Evolutionary conservation across 2,329 filamentous ascomycete species (phyloP).

Genomic region (Pseudogymnoascus verrucosus): DNA sequence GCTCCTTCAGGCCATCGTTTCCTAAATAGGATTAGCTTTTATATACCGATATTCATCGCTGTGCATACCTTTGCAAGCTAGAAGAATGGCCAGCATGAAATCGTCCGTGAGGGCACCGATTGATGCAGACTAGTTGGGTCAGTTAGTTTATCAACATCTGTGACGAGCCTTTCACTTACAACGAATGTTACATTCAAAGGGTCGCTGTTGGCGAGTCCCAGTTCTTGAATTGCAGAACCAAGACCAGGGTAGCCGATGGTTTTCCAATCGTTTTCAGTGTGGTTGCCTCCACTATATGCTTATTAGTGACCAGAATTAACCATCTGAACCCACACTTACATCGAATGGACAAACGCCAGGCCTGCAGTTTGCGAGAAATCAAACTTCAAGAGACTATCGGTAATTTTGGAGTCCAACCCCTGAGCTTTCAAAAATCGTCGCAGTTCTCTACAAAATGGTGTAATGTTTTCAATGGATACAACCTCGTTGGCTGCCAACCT

Average conservation of each 20-base stretch:
- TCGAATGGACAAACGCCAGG: conserved; percentile 77
- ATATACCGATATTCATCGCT: neutral
- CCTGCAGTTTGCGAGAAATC: conserved; percentile 68
- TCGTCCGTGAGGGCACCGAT: conserved; percentile 66
- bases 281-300: conserved; percentile 44
- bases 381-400: conserved; percentile 64
- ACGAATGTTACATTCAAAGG: conserved; percentile 65
- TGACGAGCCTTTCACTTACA: conserved; percentile 34
- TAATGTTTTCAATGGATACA: conserved; percentile 24
- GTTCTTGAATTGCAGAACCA: conserved; percentile 52
- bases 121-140: conserved; percentile 58
- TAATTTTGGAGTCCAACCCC: conserved; percentile 54
- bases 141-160: neutral
- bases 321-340: conserved; percentile 45
- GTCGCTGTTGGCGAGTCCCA: conserved; percentile 50
- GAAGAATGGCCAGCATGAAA: conserved; percentile 53
- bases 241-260: conserved; percentile 68
- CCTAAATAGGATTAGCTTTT: conserved; percentile 27
- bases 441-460: conserved; percentile 62
- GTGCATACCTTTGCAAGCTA: conserved; percentile 45
- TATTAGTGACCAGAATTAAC: neutral
- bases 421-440: conserved; percentile 61
- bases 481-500: conserved; percentile 28
- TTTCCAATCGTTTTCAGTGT: conserved; percentile 40
- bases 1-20: conserved; percentile 37